These are phyloP conservation scores for Colletotrichum sp. DNA, from an alignment of 2,329 filamentous ascomycete species.

Conservation along the genomic window DNA sequence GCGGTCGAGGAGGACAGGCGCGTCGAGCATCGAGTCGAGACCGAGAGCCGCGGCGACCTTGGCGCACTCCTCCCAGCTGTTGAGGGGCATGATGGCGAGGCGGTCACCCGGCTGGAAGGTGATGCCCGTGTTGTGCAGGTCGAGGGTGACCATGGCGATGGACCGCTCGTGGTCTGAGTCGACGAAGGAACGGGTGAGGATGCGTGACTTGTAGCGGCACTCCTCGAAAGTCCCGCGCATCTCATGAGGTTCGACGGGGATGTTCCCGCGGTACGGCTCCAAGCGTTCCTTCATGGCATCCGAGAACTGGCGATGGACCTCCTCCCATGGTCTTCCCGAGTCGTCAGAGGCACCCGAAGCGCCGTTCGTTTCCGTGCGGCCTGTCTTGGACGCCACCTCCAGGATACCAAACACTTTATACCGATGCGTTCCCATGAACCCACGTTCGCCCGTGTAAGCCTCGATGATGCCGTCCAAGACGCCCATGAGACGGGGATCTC, in stretches of 20 bases:
- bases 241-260: conserved; percentile 54
- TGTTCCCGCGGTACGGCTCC: conserved; percentile 51
- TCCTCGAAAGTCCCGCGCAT: conserved; percentile 62
- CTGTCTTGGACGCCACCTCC: conserved; percentile 58
- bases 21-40: conserved; percentile 50
- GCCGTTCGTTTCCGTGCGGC: conserved; percentile 58
- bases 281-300: conserved; percentile 60
- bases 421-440: conserved; percentile 62
- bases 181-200: conserved; percentile 50
- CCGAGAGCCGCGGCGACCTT: conserved; percentile 59
- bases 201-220: conserved; percentile 52
- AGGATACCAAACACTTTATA: conserved; percentile 63
- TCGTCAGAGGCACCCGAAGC: conserved; percentile 49
- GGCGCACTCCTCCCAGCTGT: conserved; percentile 59
- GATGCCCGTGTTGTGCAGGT: conserved; percentile 57
- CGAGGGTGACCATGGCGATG: conserved; percentile 55
- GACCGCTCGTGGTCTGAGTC: conserved; percentile 50
- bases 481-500: conserved; percentile 54
- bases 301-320: conserved; percentile 55
- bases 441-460: conserved; percentile 59
- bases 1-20: conserved; percentile 39
- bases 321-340: conserved; percentile 51
- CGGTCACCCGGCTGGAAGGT: conserved; percentile 59
- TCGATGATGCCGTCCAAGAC: conserved; percentile 61
- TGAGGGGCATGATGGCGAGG: conserved; percentile 60